Base-by-base conservation (phyloP, 2,329 filamentous ascomycete genomes). In the Clonostachys sp. region DNA sequence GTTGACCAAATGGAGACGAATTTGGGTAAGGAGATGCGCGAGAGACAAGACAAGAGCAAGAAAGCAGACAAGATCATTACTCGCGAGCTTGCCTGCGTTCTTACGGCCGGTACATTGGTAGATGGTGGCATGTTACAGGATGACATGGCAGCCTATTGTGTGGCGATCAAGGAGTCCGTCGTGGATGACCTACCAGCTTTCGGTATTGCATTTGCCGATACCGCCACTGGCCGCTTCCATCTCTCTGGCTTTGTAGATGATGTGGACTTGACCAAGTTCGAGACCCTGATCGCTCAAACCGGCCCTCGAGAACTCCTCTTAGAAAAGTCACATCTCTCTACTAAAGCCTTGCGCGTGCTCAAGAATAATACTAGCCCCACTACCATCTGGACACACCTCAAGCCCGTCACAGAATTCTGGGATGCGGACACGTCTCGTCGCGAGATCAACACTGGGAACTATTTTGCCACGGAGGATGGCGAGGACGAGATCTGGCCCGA, bases 1-100 rank as follows among this genome's bases (percentile, higher is more conserved):
- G 94, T 99, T 20, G 94, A 97, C 63, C 94, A 99, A 64, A 91
- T 91, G 77, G 94, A 99, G 70, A 95, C 91, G 34, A 94, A 94
- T 3, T 72, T 99, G 9, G 91, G 86, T 49, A 99, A 99, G 64
- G 92, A 99, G 66, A 97, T 99, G 94, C 86, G 94, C n/a, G 94
- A 99, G 66, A 82, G 92, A 44, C 89, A 87, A 52, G 80, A 77
- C 48, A 73, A 75, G 53, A 72, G 71, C 43, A 87, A 85, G 58
- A 94, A 91, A 64, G 86, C 85, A 34, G 91, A 96, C 65, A 96
- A 97, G 66, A 84, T 99, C 57, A 99, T 99, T 57, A 86, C 84
- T 42, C 83, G 94, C 62, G 91, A 99, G 65, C 75, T 99, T 35
- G 86, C 91, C 2, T 94, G 90, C 57, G 90, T 99, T 12, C 76